Base-by-base conservation (phyloP, 176 grass and related monocot species). In the Oryza meridionalis region DNA sequence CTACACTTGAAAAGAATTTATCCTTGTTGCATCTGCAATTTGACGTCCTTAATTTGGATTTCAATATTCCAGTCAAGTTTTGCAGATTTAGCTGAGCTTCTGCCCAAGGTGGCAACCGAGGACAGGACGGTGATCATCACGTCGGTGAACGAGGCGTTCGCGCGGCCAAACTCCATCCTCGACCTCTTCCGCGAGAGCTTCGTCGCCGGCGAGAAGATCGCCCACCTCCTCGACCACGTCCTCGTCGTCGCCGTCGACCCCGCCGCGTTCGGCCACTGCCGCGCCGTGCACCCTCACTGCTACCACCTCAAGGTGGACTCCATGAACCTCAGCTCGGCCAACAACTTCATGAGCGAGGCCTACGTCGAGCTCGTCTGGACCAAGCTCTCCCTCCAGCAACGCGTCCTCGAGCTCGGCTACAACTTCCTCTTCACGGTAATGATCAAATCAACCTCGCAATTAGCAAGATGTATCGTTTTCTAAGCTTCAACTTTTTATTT, bases 111-210 rank as follows among this genome's bases (percentile, higher is more conserved):
- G 6, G 88, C 88, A 0, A 92, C 17, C 0, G 78, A 90, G 14
- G 87, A 90, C 53, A 27, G 79, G 27, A 90, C 83, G 11, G 76
- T 95, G 65, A 90, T 95, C 67, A 82, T 92, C 68, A 86, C 93
- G 58, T 77, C 82, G 3, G 76, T 91, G 17, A 92, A 92, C 62
- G 88, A 84, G 26, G 93, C 87, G 17, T 92, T 69, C 12, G 75
- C 89, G 9, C 53, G 73, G 21, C 72, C 90, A 0, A n/a, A 67
- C 58, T 88, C 93, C 29, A 76, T 95, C 0, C 72, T 95, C 10
- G 86, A 24, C 76, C 27, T 95, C 44, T 96, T 87, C 89, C 86
- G 79, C 8, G 86, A 93, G 86, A 88, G 94, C 73, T 93, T 96
- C 79, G 13, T 35, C 1, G 29, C 9, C 50, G 88, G 94, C 33